Percentiles rank a stretch among this genome's conserved stretches.
phyloP scores from a whole-genome alignment of 495 filamentous ascomycete genomes.

The Tuber magnatum region DNA sequence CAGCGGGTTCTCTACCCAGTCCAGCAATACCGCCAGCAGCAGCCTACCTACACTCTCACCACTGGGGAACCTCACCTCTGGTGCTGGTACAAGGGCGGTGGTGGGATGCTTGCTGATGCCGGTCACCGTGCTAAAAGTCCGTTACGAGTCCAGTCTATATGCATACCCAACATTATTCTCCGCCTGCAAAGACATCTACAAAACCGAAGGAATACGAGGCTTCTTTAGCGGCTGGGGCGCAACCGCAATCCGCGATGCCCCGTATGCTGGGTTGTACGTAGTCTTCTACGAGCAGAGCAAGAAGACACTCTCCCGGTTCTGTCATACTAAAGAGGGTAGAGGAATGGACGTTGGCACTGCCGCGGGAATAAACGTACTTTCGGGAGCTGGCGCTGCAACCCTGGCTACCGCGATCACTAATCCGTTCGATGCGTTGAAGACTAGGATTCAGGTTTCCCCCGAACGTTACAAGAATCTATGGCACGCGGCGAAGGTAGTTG shows the following conservation, averaged over 20 bases:
- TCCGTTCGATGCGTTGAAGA: constrained; percentile 95
- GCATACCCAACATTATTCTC: constrained; percentile 67
- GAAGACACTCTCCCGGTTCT: constrained; percentile 50
- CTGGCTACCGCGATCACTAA: constrained; percentile 83
- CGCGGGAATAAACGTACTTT: constrained; percentile 73
- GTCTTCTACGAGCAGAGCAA: constrained; percentile 91
- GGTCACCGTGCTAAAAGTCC: constrained; percentile 92
- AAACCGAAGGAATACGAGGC: constrained; percentile 65
- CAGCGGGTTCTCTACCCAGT: constrained; percentile 4
- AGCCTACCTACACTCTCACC: constrained; percentile 80
- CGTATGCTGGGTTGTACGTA: constrained; percentile 91
- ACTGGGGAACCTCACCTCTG: constrained; percentile 74
- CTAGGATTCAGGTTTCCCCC: constrained; percentile 83
- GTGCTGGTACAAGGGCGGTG: constrained; percentile 71
- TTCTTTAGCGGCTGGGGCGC: constrained; percentile 93
- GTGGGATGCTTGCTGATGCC: constrained; percentile 94
- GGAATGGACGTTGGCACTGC: constrained; percentile 41
- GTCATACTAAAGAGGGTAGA: constrained; percentile 18
- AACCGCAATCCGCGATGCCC: constrained; percentile 85
- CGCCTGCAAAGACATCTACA: constrained; percentile 67
- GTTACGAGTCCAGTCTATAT: constrained; percentile 83
- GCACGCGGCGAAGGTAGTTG: constrained; percentile 67
- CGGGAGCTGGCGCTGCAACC: constrained; percentile 69
- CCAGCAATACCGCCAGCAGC: constrained; percentile 47
- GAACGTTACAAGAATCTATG: constrained; percentile 77